Evolutionary conservation across 139 green algal species (phyloP).

Genomic region (Picochlorum sp.): DNA sequence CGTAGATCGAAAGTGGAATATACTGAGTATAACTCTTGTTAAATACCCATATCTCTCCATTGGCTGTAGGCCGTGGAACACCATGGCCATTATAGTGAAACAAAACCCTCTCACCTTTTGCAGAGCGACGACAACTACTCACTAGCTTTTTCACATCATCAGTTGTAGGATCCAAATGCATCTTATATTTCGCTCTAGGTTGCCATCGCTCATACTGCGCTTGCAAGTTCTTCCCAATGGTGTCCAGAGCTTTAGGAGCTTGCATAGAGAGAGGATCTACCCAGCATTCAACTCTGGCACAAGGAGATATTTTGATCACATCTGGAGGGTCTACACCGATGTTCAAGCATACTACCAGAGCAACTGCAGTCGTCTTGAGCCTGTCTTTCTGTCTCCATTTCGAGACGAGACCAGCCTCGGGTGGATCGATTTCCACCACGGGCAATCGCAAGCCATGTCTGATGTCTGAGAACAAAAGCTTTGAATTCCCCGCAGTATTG

Average conservation of each 20-base stretch:
- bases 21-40: conserved; percentile 98
- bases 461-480: background rate
- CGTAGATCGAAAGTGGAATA: conserved; percentile 96
- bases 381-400: conserved; percentile 86
- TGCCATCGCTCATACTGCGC: conserved; percentile 99
- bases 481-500: background rate
- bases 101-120: conserved; percentile 91
- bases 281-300: conserved; percentile 90
- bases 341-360: conserved; percentile 97
- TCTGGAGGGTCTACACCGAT: conserved; percentile 98
- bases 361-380: conserved; percentile 84
- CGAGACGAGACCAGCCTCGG: conserved; percentile 19
- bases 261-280: conserved; percentile 90
- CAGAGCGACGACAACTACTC: conserved; percentile 62
- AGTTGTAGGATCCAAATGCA: conserved; percentile 91
- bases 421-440: background rate
- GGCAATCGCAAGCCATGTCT: background rate
- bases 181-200: conserved; percentile 91
- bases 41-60: conserved; percentile 97
- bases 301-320: conserved; percentile 95
- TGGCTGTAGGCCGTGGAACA: conserved; percentile 90
- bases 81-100: conserved; percentile 99
- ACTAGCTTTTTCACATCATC: conserved; percentile 98
- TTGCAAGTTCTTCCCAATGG: conserved; percentile 92
- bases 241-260: conserved; percentile 87